These are phyloP conservation scores for Diaporthe ampelina DNA, from an alignment of 2,329 filamentous ascomycete genomes.

Conservation along the genomic window DNA sequence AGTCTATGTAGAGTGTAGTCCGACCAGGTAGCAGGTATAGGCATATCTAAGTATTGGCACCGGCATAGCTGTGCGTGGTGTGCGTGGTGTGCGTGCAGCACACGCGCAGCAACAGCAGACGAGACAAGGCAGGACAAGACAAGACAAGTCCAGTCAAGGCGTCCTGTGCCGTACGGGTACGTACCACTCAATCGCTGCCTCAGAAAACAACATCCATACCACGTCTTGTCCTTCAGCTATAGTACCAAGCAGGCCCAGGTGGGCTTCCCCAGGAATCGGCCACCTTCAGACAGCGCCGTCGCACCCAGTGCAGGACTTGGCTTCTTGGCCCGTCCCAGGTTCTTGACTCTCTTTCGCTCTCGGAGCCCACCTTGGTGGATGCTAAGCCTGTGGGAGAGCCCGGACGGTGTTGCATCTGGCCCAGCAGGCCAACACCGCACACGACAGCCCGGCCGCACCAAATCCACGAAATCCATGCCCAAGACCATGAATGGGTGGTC, in stretches of 20 bases:
- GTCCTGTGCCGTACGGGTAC: neutral
- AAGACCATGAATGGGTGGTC: neutral
- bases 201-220: constrained; percentile 19
- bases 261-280: constrained; percentile 28
- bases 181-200: constrained; percentile 16
- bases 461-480: constrained; percentile 4
- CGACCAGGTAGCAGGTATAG: neutral
- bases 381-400: constrained; percentile 29
- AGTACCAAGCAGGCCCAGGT: neutral
- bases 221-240: constrained; percentile 15
- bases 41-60: neutral
- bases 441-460: constrained; percentile 8
- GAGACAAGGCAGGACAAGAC: neutral
- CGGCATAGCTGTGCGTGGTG: too few relatives aligned
- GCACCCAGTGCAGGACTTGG: constrained; percentile 38
- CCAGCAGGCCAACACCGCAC: constrained; percentile 25
- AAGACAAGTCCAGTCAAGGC: neutral
- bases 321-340: constrained; percentile 37
- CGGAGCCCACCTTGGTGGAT: constrained; percentile 13
- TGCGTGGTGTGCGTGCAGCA: neutral
- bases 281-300: constrained; percentile 27
- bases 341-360: constrained; percentile 28
- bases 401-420: constrained; percentile 27
- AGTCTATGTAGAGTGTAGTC: constrained; percentile 5
- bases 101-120: neutral